phyloP scores from a whole-genome alignment of 1,284 basidiomycete genomes.

The Trametes hirsuta region DNA sequence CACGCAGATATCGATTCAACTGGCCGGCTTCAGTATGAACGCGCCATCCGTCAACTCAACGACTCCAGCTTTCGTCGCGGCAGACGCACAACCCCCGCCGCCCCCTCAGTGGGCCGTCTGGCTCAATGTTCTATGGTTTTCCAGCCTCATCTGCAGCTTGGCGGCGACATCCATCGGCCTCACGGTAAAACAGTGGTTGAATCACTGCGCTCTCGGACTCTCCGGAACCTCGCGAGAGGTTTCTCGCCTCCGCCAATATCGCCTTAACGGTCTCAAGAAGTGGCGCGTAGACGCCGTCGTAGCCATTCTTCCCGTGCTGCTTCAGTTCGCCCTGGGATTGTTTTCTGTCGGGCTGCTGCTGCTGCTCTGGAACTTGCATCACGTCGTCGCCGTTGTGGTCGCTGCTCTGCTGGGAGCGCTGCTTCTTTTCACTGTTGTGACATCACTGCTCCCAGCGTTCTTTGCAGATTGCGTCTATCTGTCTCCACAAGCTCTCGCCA shows the following conservation, averaged over 20 bases:
- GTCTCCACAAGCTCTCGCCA: too few species aligned
- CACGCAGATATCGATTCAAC: neutral
- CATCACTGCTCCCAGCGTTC: too few species aligned
- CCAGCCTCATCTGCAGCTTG: conserved; percentile 68
- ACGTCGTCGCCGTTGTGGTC: too few species aligned
- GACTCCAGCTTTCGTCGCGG: neutral
- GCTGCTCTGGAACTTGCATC: too few species aligned
- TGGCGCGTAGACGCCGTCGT: conserved; percentile 6
- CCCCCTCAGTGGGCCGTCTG: neutral
- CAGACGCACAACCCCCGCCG: neutral
- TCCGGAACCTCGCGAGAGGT: neutral
- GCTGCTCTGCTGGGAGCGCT: too few species aligned
- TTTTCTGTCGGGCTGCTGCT: conserved; percentile 9
- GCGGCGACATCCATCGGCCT: conserved; percentile 27
- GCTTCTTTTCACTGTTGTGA: too few species aligned
- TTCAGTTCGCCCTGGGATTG: conserved; percentile 4
- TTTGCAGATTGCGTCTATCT: too few species aligned
- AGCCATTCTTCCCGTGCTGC: conserved; percentile 5
- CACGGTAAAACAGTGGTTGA: conserved; percentile 15
- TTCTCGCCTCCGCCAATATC: neutral
- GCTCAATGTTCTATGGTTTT: conserved; percentile 37
- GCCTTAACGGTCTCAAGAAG: neutral
- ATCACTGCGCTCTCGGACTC: neutral
- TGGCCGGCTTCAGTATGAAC: neutral
- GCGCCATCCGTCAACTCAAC: neutral